A percentile compares a stretch with the other conserved stretches of the same genome.
These are phyloP conservation scores for Penicillium sp. DNA, from an alignment of 2,329 filamentous ascomycete genomes.

Conservation along the genomic window DNA sequence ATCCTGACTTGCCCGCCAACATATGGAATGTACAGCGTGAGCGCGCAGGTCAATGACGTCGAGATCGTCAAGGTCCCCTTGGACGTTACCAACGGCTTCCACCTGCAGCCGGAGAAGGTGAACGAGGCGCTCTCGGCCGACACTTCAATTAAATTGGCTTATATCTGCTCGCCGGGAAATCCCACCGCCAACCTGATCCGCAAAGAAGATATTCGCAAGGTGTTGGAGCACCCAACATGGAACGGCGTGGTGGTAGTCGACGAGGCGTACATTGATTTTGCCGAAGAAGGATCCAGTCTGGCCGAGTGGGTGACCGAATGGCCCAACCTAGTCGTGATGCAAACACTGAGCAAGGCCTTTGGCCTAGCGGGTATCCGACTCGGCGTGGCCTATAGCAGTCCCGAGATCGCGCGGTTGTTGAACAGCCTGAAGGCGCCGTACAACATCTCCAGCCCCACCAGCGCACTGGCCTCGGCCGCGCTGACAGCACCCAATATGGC, in stretches of 20 bases:
- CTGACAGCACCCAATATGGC: conserved; percentile 69
- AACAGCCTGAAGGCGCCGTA: conserved; percentile 97
- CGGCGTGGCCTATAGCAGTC: conserved; percentile 79
- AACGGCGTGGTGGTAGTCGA: conserved; percentile 93
- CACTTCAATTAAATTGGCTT: conserved; percentile 78
- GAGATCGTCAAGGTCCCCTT: conserved; percentile 84
- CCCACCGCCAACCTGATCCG: conserved; percentile 80
- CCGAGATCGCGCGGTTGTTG: conserved; percentile 75
- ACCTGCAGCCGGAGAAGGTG: conserved; percentile 72
- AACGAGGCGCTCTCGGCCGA: conserved; percentile 66
- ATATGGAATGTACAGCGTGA: conserved; percentile 98
- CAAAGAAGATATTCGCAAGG: conserved; percentile 72
- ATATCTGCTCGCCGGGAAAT: conserved; percentile 94
- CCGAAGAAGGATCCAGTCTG: conserved; percentile 75
- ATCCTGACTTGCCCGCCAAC: conserved; percentile 95
- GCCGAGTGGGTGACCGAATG: conserved; percentile 91
- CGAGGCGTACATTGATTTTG: conserved; percentile 97
- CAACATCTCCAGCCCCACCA: conserved; percentile 89
- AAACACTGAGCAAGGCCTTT: conserved; percentile 97
- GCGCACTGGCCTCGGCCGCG: conserved; percentile 75
- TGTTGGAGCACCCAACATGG: conserved; percentile 88
- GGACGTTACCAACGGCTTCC: conserved; percentile 71
- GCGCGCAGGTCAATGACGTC: conserved; percentile 92
- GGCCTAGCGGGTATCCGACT: conserved; percentile 92
- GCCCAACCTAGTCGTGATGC: conserved; percentile 96